Base-by-base conservation (phyloP, 192 early-diverging fungal species). In the Backusella macrospora region DNA sequence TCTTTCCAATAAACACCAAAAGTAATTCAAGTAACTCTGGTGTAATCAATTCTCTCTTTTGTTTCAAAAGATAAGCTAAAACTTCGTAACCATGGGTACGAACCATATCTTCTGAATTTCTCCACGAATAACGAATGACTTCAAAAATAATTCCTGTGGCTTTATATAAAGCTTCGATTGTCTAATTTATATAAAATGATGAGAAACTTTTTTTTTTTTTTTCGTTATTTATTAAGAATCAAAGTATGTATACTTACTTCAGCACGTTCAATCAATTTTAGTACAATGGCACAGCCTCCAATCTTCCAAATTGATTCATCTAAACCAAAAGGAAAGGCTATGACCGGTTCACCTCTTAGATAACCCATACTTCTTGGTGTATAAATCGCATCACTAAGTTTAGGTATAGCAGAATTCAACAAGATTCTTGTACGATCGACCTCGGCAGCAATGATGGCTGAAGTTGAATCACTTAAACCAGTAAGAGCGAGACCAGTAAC, bases 61-160 rank as follows among this genome's bases (percentile, higher is more conserved):
- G 82, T 65, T 87, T 92, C 34, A 92, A 52, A 37, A 92, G 76
- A 39, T 81, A 83, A 3, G 87, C 88, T 10, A 92, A 76, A 39
- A 90, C 85, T 70, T 91, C 89, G 39, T 92, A 92, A 15, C 90
- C 86, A 76, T 87, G 87, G 29, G 79, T 80, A 34, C 86, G 79
- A 64, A 92, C 91, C 89, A 92, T 91, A 40, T 92, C 91, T 71
- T 90, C 90, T 0, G 86, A 84, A 73, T 91, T 90, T 23, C 91
- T 70, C 91, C 91, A 92, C 37, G 80, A 88, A 68, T 85, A 87
- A 42, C 84, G 73, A 55, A 92, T 84, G 42, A 86, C 70, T 44
- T 92, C 86, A 49, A 89, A 86, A 16, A 92, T 74, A 52, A 90
- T 78, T 13, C 75, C 68, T 23, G 89, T 74, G 0, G 86, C 82